Evolutionary conservation across 768 basidiomycete genomes (phyloP).

Genomic region (Clavaria fumosa): DNA sequence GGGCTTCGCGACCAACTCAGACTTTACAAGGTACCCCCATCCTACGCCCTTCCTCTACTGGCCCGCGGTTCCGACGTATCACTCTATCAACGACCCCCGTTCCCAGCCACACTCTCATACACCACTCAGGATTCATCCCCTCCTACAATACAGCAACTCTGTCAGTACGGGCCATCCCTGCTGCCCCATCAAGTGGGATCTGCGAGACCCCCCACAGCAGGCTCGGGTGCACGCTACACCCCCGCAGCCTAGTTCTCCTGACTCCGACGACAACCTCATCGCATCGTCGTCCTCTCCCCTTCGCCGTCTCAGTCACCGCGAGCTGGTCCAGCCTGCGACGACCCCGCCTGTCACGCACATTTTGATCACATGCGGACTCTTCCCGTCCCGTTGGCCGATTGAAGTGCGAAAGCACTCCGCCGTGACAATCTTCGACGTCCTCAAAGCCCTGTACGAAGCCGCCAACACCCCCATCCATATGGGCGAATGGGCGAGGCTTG

Average conservation of each 20-base stretch:
- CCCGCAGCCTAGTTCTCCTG: too few relatives aligned
- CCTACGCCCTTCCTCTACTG: too few relatives aligned
- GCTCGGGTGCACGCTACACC: too few relatives aligned
- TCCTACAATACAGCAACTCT: constrained; percentile 26
- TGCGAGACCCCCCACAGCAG: constrained; percentile 29
- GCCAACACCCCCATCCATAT: constrained; percentile 24
- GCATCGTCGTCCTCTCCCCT: constrained; percentile 14
- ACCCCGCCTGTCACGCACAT: constrained; percentile 24
- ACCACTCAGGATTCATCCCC: constrained; percentile 23
- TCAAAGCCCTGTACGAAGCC: constrained; percentile 27
- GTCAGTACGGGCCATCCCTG: constrained; percentile 13
- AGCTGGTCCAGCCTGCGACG: constrained; percentile 25
- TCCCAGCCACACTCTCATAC: too few relatives aligned
- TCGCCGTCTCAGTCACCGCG: constrained; percentile 11
- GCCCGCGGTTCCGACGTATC: too few relatives aligned
- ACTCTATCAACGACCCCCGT: too few relatives aligned
- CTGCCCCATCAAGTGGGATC: constrained; percentile 32
- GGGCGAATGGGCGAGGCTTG: constrained; percentile 26
- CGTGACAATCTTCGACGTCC: constrained; percentile 35
- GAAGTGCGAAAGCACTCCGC: constrained; percentile 24
- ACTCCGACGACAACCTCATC: too few relatives aligned
- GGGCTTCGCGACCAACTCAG: too few relatives aligned
- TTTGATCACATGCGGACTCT: constrained; percentile 29
- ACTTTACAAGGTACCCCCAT: too few relatives aligned
- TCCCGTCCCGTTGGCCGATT: constrained; percentile 28